Percentiles rank a stretch among this genome's conserved stretches.
Evolutionary conservation across 2,329 filamentous ascomycete genomes (phyloP).

Genomic region (Beauveria asiatica): DNA sequence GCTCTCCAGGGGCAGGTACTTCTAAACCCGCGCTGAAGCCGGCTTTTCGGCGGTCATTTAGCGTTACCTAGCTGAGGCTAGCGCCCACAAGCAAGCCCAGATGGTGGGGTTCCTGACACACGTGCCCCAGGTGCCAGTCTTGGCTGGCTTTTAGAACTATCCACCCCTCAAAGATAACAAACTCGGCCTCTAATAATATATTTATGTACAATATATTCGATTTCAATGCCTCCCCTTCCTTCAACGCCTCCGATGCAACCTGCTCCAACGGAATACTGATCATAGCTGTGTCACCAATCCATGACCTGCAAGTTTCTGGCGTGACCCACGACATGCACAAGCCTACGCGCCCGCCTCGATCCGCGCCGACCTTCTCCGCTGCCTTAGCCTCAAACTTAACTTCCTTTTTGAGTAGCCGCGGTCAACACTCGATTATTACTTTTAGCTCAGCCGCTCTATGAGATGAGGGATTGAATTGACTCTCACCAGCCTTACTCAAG

Average conservation of each 20-base stretch:
- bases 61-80: not conserved
- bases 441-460: not conserved
- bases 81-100: not conserved
- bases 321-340: not conserved
- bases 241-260: not conserved
- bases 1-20: not conserved
- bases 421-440: not conserved
- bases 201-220: not conserved
- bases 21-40: not conserved
- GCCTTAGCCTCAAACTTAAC: not conserved
- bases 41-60: not conserved
- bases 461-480: not conserved
- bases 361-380: not conserved
- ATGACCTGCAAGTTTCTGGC: too few species aligned
- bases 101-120: not conserved
- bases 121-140: not conserved
- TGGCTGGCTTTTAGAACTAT: not conserved
- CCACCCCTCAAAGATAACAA: not conserved
- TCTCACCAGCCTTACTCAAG: not conserved
- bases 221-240: not conserved
- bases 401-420: slow-evolving; percentile 7
- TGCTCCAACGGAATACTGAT: not conserved
- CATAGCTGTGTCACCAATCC: not conserved
- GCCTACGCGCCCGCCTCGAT: not conserved
- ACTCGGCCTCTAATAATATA: too few species aligned